A percentile compares a stretch with the other conserved stretches of the same genome.
These are phyloP conservation scores for Diplocarpon mali DNA, from an alignment of 2,329 filamentous ascomycete genomes.

Conservation along the genomic window DNA sequence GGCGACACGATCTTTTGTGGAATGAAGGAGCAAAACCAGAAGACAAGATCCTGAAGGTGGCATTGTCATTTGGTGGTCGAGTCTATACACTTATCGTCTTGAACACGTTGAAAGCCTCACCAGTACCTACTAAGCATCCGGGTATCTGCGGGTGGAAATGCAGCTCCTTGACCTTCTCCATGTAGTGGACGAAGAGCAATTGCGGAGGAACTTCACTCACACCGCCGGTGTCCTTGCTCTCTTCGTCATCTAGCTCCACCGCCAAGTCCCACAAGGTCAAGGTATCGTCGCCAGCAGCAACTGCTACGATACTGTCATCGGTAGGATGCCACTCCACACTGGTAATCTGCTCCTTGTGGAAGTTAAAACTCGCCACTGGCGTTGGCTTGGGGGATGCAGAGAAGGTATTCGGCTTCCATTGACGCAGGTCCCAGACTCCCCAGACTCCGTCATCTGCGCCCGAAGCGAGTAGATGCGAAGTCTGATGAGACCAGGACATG, in stretches of 20 bases:
- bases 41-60: neutral
- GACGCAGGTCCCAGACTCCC: constrained; percentile 91
- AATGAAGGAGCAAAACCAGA: neutral
- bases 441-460: constrained; percentile 90
- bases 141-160: constrained; percentile 98
- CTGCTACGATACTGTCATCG: constrained; percentile 89
- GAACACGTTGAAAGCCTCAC: constrained; percentile 77
- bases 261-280: constrained; percentile 94
- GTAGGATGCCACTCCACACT: constrained; percentile 95
- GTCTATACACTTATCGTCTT: constrained; percentile 68
- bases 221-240: constrained; percentile 80
- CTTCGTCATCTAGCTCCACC: constrained; percentile 93
- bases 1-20: neutral
- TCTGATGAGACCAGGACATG: constrained; percentile 86
- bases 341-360: constrained; percentile 95
- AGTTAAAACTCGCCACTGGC: constrained; percentile 85
- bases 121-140: constrained; percentile 79
- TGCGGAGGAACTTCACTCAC: constrained; percentile 88
- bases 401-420: constrained; percentile 66
- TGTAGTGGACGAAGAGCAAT: constrained; percentile 91
- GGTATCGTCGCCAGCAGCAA: constrained; percentile 87
- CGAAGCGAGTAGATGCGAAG: constrained; percentile 78
- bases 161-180: constrained; percentile 86
- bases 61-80: constrained; percentile 3
- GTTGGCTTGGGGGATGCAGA: constrained; percentile 45